A percentile compares a stretch with the other conserved stretches of the same genome.
phyloP scores from a whole-genome alignment of 1,284 basidiomycete species.

The Pyrrhoderma noxium region DNA sequence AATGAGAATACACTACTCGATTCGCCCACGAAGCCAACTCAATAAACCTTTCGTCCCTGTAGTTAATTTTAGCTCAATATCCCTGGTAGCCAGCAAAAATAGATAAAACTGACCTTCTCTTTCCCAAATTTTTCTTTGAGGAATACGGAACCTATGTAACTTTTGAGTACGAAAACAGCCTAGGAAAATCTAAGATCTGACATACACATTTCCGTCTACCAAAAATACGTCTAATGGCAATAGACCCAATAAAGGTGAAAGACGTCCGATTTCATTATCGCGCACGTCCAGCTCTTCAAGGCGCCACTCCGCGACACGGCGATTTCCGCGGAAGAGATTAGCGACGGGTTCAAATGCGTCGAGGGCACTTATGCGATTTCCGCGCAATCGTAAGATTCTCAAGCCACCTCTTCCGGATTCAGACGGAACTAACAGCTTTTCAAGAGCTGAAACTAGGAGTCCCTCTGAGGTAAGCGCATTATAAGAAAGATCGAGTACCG shows the following conservation, averaged over 20 bases:
- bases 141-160: constrained; percentile 62
- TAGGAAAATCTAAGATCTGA: too few relatives aligned
- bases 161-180: constrained; percentile 10
- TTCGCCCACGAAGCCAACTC: constrained; percentile 64
- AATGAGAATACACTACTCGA: too few relatives aligned
- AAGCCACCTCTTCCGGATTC: constrained; percentile 40
- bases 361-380: constrained; percentile 54
- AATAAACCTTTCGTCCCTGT: constrained; percentile 66
- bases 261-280: constrained; percentile 66
- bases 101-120: constrained; percentile 41
- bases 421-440: constrained; percentile 40
- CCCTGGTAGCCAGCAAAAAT: neutral
- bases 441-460: constrained; percentile 39
- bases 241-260: constrained; percentile 62
- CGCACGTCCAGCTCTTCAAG: constrained; percentile 73
- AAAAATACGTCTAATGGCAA: constrained; percentile 70
- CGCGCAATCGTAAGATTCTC: constrained; percentile 54
- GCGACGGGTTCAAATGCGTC: constrained; percentile 56
- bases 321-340: constrained; percentile 53
- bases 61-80: neutral
- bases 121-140: constrained; percentile 72
- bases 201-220: constrained; percentile 79
- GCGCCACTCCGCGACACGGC: constrained; percentile 56
- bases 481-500: constrained; percentile 64
- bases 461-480: constrained; percentile 53